Evolutionary conservation across 352 stramenopile species (phyloP), one percentile per base, ranked within the genome.

Genomic region (Plasmopara halstedii): DNA sequence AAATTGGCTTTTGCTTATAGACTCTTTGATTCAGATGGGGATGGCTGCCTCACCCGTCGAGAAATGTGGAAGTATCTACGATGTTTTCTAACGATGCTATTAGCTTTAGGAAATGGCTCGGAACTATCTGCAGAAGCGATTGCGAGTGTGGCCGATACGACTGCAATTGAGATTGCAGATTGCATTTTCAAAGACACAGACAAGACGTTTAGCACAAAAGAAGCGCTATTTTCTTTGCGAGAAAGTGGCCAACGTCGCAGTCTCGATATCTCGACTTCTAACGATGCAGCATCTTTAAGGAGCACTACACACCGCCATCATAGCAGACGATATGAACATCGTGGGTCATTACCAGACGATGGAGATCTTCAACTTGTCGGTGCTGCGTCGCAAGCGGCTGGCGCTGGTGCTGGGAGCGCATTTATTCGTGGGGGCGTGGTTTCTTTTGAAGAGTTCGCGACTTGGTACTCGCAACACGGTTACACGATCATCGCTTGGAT

Each of bases 81-180:
- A 5, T 97, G 91, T 2, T 98, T 98, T 60, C 59, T 98, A 35
- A 94, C 92, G 2, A 93, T 97, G 60, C 60, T 98, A 8, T 70
- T 98, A 6, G 95, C 90, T 10, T 87, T 97, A 18, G 95, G 92
- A 43, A 97, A 97, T 39, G 85, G 77, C 9, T 80, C 77, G 0
- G 79, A 94, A 20, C 45, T 89, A 0, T 94, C 79, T 18, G 79
- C 79, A 5, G 77, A 91, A 63, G 78, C 74, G 1, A 87, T 94
- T 26, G 82, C 77, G 0, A 87, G 69, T 46, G 76, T 94, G 14
- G 80, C 71, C 2, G 82, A 94, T 46, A 75, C 77, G 0, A 85
- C 82, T 10, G 81, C 79, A 6, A 89, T 90, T 22, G 72, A 82
- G 42, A 94, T 94, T 33, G 74, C 77, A 2, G 75, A 89, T 23